Conservation (phyloP, 805 yeast species). For the Cyberlindnera petersonii region DNA sequence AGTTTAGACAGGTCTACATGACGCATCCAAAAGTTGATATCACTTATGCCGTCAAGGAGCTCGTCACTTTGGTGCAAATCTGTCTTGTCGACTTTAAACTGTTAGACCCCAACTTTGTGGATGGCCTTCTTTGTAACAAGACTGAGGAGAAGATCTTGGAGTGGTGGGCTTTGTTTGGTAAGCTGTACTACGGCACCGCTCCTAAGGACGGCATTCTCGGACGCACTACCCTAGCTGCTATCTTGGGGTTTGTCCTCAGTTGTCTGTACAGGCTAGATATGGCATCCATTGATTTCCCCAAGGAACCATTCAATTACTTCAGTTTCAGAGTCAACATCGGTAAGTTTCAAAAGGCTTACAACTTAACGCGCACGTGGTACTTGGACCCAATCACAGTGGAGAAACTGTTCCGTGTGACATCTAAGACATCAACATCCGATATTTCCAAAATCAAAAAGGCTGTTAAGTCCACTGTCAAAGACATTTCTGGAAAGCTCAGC, state of each 20-base stretch:
- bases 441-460: constrained; percentile 55
- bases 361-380: constrained; percentile 46
- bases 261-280: constrained; percentile 62
- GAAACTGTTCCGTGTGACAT: constrained; percentile 44
- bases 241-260: constrained; percentile 72
- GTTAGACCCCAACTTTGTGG: constrained; percentile 64
- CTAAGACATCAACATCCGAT: constrained; percentile 40
- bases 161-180: constrained; percentile 85
- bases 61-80: constrained; percentile 71
- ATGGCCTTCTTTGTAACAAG: constrained; percentile 77
- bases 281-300: constrained; percentile 59
- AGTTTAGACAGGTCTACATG: constrained; percentile 71
- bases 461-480: constrained; percentile 72
- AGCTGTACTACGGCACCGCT: constrained; percentile 34
- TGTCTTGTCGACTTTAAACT: constrained; percentile 74
- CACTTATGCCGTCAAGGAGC: constrained; percentile 39
- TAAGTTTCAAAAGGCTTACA: constrained; percentile 72
- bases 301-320: constrained; percentile 80
- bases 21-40: constrained; percentile 39
- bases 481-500: constrained; percentile 43
- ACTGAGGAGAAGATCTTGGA: constrained; percentile 66
- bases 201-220: constrained; percentile 55
- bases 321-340: constrained; percentile 63
- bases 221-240: constrained; percentile 69
- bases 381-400: constrained; percentile 56